Conservation (phyloP, 78 protist genomes). For the Dictyostelium firmibasis region DNA sequence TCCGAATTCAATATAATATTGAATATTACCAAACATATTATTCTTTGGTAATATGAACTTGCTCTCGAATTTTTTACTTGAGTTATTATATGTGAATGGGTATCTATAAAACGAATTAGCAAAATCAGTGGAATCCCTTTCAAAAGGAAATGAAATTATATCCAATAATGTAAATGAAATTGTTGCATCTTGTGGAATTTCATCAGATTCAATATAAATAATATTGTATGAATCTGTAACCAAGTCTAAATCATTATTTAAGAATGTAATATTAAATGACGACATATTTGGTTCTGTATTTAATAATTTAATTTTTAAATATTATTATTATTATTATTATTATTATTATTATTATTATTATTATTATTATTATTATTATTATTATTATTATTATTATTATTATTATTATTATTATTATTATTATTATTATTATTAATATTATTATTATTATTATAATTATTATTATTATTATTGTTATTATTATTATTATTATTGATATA, state of each 20-base stretch:
- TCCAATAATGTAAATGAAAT: neutral
- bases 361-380: too few relatives aligned
- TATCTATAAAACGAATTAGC: neutral
- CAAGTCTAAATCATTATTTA: neutral
- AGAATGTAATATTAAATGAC: neutral
- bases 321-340: too few relatives aligned
- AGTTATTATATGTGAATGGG: neutral
- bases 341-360: too few relatives aligned
- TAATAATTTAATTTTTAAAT: neutral
- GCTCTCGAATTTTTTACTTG: neutral
- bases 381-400: too few relatives aligned
- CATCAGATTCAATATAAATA: neutral
- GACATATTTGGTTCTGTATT: too few relatives aligned
- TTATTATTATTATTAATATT: too few relatives aligned
- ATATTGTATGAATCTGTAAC: neutral
- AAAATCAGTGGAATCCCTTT: neutral
- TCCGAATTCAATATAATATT: too few relatives aligned
- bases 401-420: too few relatives aligned
- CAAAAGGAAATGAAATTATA: neutral
- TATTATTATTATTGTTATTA: too few relatives aligned
- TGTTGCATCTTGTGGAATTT: neutral
- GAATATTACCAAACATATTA: neutral
- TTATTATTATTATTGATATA: too few relatives aligned
- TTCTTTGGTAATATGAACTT: neutral
- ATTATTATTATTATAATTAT: too few relatives aligned